These are phyloP conservation scores for Aspergillus leporis DNA, from an alignment of 495 filamentous ascomycete genomes.

Conservation along the genomic window DNA sequence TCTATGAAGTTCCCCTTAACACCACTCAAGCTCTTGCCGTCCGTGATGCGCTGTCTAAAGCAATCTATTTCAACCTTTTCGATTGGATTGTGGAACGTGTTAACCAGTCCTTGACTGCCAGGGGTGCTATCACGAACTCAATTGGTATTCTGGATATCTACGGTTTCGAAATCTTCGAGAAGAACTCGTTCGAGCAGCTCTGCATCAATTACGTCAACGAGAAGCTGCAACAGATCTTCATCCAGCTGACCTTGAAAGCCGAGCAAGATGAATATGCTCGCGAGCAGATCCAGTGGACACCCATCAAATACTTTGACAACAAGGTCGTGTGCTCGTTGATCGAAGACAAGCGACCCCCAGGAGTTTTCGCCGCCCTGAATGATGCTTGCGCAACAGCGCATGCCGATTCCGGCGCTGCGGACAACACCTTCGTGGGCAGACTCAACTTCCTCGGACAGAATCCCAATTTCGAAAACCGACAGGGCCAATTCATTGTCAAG, in stretches of 20 bases:
- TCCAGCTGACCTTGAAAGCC: conserved; percentile 93
- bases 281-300: conserved; percentile 97
- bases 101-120: conserved; percentile 83
- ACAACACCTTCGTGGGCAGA: conserved; percentile 91
- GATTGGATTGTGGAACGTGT: conserved; percentile 98
- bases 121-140: conserved; percentile 71
- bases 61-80: conserved; percentile 96
- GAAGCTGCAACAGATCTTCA: conserved; percentile 99
- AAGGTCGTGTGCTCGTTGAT: conserved; percentile 98
- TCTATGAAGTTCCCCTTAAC: conserved; percentile 94
- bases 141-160: conserved; percentile 99
- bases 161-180: conserved; percentile 99
- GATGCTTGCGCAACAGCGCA: conserved; percentile 97
- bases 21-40: conserved; percentile 88
- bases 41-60: conserved; percentile 89
- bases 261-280: conserved; percentile 98
- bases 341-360: conserved; percentile 86
- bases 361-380: conserved; percentile 94
- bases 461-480: conserved; percentile 85
- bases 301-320: conserved; percentile 99
- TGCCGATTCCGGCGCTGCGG: conserved; percentile 89
- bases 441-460: conserved; percentile 86
- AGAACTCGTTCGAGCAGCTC: conserved; percentile 98
- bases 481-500: conserved; percentile 97
- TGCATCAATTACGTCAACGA: conserved; percentile 99